Evolutionary conservation across 306 rosid genomes (phyloP), one percentile per base, ranked within the genome.

Genomic region (Canavalia ensiformis): DNA sequence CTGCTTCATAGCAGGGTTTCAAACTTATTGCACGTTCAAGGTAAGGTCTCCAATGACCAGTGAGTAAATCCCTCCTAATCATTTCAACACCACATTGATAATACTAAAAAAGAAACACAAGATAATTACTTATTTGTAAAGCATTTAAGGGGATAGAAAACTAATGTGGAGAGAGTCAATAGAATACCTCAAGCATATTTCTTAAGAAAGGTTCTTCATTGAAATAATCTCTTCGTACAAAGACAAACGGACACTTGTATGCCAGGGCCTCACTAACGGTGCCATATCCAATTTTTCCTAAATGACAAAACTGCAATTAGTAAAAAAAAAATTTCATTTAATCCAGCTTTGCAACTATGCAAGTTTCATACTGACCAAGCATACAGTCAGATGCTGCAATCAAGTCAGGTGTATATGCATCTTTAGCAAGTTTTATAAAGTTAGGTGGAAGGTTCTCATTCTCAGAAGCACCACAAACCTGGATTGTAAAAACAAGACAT

Each of bases 11-110:
- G 92, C 98, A 91, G 35, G 99, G 99, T 74, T 88, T 93, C 88
- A 95, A 90, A 90, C 93, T 91, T 78, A 95, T 78, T 74, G 97
- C 98, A 83, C 97, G 99, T 77, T 93, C 94, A 86, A 95, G 97
- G 83, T 95, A 95, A 76, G 99, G 99, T 83, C 88, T 90, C 99
- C 99, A 93, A n/a, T 93, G 99, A 91, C 99, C 99, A 66, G 90
- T 90, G 79, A 95, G 94, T 81, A 95, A 89, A 76, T 95, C 99
- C 88, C 99, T 90, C 79, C 99, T 82, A 78, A 95, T 93, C 99
- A 95, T 95, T 89, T 95, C 99, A 82, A 95, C 98, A 0, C 99
- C 99, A n/a, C 93, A 64, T 95, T 95, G 99, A 87, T 86, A 90
- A 75, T 77, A 70, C 98, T 95, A 84, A 76, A 74, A 3, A n/a